Conservation (phyloP, 2,329 filamentous ascomycete genomes). For the Fusarium falciforme region DNA sequence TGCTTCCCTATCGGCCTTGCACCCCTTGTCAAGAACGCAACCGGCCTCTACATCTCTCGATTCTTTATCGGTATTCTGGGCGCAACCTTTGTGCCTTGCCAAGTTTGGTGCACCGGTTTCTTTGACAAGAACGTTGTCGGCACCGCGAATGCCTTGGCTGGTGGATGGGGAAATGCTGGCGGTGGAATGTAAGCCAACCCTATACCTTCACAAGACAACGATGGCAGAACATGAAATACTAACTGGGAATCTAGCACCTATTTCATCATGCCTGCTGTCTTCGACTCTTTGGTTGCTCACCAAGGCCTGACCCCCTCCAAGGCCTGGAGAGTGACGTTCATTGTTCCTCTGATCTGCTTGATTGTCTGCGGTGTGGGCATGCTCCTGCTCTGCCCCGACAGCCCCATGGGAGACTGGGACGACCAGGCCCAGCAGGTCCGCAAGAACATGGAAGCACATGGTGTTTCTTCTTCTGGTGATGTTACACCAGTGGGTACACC, state of each 20-base stretch:
- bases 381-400: constrained; percentile 81
- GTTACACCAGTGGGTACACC: constrained; percentile 62
- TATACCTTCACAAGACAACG: neutral
- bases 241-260: constrained; percentile 67
- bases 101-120: constrained; percentile 93
- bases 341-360: constrained; percentile 85
- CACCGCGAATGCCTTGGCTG: constrained; percentile 86
- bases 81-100: constrained; percentile 84
- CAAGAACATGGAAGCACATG: constrained; percentile 62
- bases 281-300: constrained; percentile 75
- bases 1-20: constrained; percentile 85
- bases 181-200: constrained; percentile 71
- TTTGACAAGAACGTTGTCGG: constrained; percentile 94
- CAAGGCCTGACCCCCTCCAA: constrained; percentile 71
- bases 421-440: constrained; percentile 72
- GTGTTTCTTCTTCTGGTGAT: constrained; percentile 54
- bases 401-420: constrained; percentile 84
- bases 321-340: constrained; percentile 86
- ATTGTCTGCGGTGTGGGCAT: constrained; percentile 73
- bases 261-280: constrained; percentile 92
- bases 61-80: constrained; percentile 87
- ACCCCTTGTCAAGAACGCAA: constrained; percentile 73
- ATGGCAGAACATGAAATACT: neutral
- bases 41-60: constrained; percentile 76
- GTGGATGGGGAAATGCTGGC: constrained; percentile 87